Conservation (phyloP, 176 grass and related monocot species). For the Triticum urartu region DNA sequence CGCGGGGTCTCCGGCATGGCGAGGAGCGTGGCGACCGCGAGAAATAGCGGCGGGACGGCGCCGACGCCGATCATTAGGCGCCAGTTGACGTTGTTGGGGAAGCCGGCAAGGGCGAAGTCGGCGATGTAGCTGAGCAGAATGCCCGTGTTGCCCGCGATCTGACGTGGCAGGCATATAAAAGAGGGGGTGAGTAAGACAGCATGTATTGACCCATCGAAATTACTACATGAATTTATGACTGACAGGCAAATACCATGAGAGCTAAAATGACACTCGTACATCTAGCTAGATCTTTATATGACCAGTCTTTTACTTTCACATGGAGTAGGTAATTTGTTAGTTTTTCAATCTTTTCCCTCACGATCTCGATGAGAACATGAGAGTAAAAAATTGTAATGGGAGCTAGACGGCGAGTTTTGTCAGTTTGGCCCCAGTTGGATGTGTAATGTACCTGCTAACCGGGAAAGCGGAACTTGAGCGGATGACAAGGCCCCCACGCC, state of each 20-base stretch:
- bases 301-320: too few relatives aligned
- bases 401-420: too few relatives aligned
- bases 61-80: conserved; percentile 63
- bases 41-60: conserved; percentile 60
- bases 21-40: conserved; percentile 25
- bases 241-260: background rate
- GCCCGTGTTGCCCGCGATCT: conserved; percentile 59
- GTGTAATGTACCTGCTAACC: too few relatives aligned
- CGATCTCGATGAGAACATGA: background rate
- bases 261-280: background rate
- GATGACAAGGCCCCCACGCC: background rate
- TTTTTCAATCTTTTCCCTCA: background rate
- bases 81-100: conserved; percentile 48
- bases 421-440: too few relatives aligned
- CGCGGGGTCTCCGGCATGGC: conserved; percentile 73
- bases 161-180: background rate
- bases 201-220: background rate
- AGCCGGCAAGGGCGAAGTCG: conserved; percentile 50
- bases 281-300: background rate
- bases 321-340: too few relatives aligned
- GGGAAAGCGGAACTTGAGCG: background rate
- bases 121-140: conserved; percentile 69
- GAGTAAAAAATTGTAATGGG: background rate
- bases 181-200: background rate
- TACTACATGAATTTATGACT: background rate